phyloP scores from a whole-genome alignment of 225 moss, liverwort and hornwort genomes.

The Antitrichia curtipendula region DNA sequence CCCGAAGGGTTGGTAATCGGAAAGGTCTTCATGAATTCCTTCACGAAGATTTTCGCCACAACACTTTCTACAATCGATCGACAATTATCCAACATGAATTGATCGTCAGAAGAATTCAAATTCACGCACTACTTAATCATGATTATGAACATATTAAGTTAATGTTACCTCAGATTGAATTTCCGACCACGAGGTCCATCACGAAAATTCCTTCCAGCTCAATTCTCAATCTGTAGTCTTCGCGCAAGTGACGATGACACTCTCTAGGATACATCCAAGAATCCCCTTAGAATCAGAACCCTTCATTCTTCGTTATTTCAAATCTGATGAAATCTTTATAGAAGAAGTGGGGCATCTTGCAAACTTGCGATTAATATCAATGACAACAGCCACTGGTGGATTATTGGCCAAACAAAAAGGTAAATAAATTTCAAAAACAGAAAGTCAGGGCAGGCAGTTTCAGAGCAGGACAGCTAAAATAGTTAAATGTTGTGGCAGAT shows the following conservation, averaged over 20 bases:
- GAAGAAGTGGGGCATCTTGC: not conserved
- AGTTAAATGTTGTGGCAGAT: no score
- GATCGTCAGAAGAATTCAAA: not conserved
- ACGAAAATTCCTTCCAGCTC: not conserved
- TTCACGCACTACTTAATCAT: not conserved
- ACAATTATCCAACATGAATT: not conserved
- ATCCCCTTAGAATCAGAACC: not conserved
- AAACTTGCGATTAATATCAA: not conserved
- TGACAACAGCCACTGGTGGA: not conserved
- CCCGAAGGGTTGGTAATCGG: not conserved
- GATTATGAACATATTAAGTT: not conserved
- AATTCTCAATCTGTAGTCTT: not conserved
- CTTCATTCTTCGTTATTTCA: not conserved
- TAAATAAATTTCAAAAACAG: not conserved
- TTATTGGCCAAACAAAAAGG: not conserved
- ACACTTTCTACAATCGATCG: not conserved
- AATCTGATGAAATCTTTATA: not conserved
- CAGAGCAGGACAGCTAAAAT: not conserved
- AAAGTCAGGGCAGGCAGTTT: not conserved
- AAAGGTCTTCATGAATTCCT: not conserved
- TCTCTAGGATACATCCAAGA: not conserved
- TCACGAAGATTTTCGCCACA: not conserved
- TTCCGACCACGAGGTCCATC: not conserved
- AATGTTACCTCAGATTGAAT: not conserved
- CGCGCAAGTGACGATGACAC: not conserved